These are phyloP conservation scores for Plasmodium vivax DNA, from an alignment of 169 alveolate species.

Conservation along the genomic window DNA sequence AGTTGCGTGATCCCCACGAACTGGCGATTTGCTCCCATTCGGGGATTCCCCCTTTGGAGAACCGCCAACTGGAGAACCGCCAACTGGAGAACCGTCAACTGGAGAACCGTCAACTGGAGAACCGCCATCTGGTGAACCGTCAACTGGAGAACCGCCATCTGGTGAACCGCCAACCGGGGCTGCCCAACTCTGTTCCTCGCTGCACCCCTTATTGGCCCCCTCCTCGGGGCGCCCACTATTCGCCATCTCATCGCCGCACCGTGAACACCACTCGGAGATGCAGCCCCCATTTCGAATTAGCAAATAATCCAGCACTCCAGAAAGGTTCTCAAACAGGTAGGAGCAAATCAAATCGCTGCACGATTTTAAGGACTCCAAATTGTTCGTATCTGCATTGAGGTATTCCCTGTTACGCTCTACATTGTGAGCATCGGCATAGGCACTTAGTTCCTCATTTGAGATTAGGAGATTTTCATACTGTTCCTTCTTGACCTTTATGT, in stretches of 20 bases:
- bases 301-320: conserved; percentile 9
- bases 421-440: conserved; percentile 17
- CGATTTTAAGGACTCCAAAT: not conserved
- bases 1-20: not conserved
- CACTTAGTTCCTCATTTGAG: not conserved
- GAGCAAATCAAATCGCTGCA: conserved; percentile 45
- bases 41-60: not conserved
- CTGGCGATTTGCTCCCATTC: not conserved
- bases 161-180: not conserved
- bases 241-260: not conserved
- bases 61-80: not conserved
- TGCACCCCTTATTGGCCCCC: not conserved
- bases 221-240: not conserved
- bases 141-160: not conserved
- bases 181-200: not conserved
- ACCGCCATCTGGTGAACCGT: not conserved
- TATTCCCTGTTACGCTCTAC: not conserved
- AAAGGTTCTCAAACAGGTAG: conserved; percentile 32
- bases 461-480: conserved; percentile 9
- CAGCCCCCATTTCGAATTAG: conserved; percentile 22
- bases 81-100: not conserved
- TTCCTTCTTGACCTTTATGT: conserved; percentile 34
- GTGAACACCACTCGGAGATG: conserved; percentile 25
- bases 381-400: conserved; percentile 14
- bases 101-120: not conserved